Evolutionary conservation across 768 basidiomycete species (phyloP).

Genomic region (Russula earlei): DNA sequence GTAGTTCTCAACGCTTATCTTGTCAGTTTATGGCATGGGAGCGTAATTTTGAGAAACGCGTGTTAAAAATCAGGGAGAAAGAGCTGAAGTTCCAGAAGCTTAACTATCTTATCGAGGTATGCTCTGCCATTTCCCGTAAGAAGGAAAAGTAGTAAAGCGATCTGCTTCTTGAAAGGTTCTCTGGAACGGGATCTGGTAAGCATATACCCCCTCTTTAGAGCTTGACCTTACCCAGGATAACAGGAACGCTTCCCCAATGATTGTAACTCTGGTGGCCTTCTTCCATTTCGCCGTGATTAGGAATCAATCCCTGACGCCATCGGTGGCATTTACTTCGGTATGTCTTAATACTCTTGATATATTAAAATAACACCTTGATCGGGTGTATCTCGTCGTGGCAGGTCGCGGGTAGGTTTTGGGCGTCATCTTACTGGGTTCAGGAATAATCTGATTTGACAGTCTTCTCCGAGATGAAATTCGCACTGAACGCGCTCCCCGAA

Average conservation of each 20-base stretch:
- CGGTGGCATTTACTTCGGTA: constrained; percentile 66
- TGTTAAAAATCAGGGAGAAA: constrained; percentile 63
- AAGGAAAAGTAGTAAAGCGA: background rate
- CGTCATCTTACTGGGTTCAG: background rate
- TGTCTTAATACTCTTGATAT: background rate
- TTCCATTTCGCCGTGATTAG: constrained; percentile 64
- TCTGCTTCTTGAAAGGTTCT: constrained; percentile 26
- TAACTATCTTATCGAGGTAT: constrained; percentile 80
- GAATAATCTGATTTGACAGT: constrained; percentile 34
- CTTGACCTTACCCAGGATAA: background rate
- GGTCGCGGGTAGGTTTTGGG: constrained; percentile 33
- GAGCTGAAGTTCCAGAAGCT: constrained; percentile 79
- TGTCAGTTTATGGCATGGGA: constrained; percentile 90
- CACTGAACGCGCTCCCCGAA: constrained; percentile 80
- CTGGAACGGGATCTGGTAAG: constrained; percentile 48
- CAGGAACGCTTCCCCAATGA: constrained; percentile 38
- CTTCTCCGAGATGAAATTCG: constrained; percentile 82
- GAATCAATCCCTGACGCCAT: constrained; percentile 61
- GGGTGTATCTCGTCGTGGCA: constrained; percentile 14
- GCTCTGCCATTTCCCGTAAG: background rate
- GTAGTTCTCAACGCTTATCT: background rate
- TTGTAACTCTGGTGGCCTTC: constrained; percentile 44
- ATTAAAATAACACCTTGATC: background rate
- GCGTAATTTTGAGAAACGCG: constrained; percentile 72
- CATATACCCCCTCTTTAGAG: background rate